Conservation (phyloP, 1,284 basidiomycete genomes). For the Boletus semigastroideus region DNA sequence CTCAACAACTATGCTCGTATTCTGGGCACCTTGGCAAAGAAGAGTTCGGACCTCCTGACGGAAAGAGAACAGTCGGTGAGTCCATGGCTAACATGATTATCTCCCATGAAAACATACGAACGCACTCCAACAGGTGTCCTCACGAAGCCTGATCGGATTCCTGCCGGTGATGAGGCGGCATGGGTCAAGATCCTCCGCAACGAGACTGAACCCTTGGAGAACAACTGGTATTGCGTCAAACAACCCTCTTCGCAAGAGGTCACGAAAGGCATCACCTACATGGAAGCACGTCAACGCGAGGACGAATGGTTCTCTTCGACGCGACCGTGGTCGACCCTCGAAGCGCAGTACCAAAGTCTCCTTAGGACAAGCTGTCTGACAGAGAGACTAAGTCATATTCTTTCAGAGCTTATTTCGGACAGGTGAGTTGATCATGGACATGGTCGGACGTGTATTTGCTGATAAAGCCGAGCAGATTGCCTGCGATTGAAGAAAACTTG, state of each 20-base stretch:
- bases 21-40: constrained; percentile 9
- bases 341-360: constrained; percentile 46
- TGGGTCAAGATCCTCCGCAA: constrained; percentile 65
- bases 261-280: constrained; percentile 55
- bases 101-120: neutral
- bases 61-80: constrained; percentile 69
- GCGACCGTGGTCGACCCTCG: constrained; percentile 56
- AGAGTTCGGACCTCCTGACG: constrained; percentile 33
- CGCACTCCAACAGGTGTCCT: constrained; percentile 56
- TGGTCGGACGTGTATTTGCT: neutral
- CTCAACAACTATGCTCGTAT: constrained; percentile 18
- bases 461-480: constrained; percentile 47
- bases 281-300: constrained; percentile 59
- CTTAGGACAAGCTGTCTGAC: constrained; percentile 57
- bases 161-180: constrained; percentile 52
- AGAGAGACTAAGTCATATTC: constrained; percentile 41
- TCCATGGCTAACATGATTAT: neutral
- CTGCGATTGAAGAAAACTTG: constrained; percentile 54
- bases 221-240: constrained; percentile 76
- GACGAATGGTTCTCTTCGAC: constrained; percentile 63
- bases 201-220: constrained; percentile 49
- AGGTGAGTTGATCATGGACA: constrained; percentile 39
- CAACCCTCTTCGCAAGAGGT: constrained; percentile 63
- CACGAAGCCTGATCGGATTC: constrained; percentile 79
- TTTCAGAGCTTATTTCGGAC: constrained; percentile 59